A percentile compares a stretch with the other conserved stretches of the same genome.
These are phyloP conservation scores for Pleurotus tuber-regium DNA, from an alignment of 768 basidiomycete genomes.

Conservation along the genomic window DNA sequence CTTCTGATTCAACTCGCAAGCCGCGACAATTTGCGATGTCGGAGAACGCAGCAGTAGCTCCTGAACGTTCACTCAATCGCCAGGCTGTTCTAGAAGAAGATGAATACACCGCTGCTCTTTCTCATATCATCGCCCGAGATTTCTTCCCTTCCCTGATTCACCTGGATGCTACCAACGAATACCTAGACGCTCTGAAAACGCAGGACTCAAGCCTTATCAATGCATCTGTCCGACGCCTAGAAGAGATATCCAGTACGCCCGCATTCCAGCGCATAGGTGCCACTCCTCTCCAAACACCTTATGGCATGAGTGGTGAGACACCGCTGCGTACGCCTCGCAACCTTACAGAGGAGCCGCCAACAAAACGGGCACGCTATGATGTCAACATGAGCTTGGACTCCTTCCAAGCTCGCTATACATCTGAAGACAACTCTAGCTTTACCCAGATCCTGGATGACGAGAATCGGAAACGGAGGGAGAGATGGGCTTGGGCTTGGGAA, in stretches of 20 bases:
- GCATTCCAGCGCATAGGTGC: conserved; percentile 28
- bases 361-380: conserved; percentile 62
- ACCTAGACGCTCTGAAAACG: conserved; percentile 77
- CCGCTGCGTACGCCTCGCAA: conserved; percentile 48
- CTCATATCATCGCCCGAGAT: conserved; percentile 92
- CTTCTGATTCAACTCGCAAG: not conserved
- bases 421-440: conserved; percentile 97
- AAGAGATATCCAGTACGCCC: conserved; percentile 60
- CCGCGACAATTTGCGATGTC: too few species aligned
- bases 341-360: conserved; percentile 31
- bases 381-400: conserved; percentile 67
- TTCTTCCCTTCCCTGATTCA: conserved; percentile 95
- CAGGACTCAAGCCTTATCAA: conserved; percentile 76
- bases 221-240: conserved; percentile 70
- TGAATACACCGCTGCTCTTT: conserved; percentile 88
- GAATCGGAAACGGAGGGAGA: conserved; percentile 77
- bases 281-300: conserved; percentile 67
- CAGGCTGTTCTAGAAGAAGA: conserved; percentile 87
- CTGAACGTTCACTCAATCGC: conserved; percentile 62
- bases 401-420: conserved; percentile 92
- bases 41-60: conserved; percentile 18
- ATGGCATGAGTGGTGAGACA: conserved; percentile 60
- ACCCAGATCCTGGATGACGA: conserved; percentile 89
- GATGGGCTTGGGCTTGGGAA: conserved; percentile 92
- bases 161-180: conserved; percentile 84